Base-by-base conservation (phyloP, 768 basidiomycete genomes). In the Paxillus involutus region DNA sequence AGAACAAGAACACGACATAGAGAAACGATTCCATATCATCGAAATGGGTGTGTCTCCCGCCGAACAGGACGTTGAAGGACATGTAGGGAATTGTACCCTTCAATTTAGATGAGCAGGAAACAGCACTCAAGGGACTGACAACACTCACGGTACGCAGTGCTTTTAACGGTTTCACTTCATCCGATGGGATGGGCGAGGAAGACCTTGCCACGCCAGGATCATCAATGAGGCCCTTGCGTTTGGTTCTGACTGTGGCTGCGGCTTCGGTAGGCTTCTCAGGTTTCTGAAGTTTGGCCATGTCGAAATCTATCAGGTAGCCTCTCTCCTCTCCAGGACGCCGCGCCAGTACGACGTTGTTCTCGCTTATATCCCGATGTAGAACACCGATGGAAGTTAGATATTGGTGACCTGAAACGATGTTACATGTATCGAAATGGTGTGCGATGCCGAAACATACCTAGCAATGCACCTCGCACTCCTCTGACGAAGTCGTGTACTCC, bases 231-330 rank as follows among this genome's bases (percentile, higher is more conserved):
- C n/a, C n/a, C n/a, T n/a, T n/a, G n/a, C n/a, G n/a, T n/a, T n/a
- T n/a, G n/a, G n/a, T n/a, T n/a, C n/a, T n/a, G n/a, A n/a, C n/a
- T n/a, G n/a, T n/a, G n/a, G n/a, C n/a, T n/a, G n/a, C n/a, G n/a
- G n/a, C 19, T 47, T 14, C 26, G 10, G 35, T 17, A 7, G 21
- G 17, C 9, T 42, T 26, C 4, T 52, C 47, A 5, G 37, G 43
- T 33, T 42, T 36, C 39, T 51, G 52, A 2, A 44, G 16, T 0
- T 53, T 52, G 5, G 54, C 56, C 56, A 56, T 53, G 24, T 74
- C 69, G 3, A 72, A 49, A 47, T 72, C 72, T n/a, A 60, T 71
- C 44, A 73, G 17, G 39, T 68, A 73, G 1, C 69, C 71, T 32
- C 56, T 16, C 39, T 52, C 55, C 3, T 41, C 55, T 41, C 51